A percentile compares a stretch with the other conserved stretches of the same genome.
These are phyloP conservation scores for Golubevia pallescens DNA, from an alignment of 1,284 basidiomycete species.

Conservation along the genomic window DNA sequence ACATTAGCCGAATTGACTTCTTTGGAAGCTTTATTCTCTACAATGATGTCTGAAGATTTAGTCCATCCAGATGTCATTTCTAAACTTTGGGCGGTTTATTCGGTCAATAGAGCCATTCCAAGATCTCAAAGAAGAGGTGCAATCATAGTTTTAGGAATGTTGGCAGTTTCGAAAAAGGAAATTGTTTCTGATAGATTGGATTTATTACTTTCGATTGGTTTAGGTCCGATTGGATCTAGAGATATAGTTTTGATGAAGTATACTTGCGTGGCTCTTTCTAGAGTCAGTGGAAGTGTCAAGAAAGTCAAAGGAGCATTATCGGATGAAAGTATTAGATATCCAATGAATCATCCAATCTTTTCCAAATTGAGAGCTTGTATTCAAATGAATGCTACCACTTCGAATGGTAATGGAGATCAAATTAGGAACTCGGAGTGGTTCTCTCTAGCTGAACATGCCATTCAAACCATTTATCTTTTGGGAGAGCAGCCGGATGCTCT, in stretches of 20 bases:
- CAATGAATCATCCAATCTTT: slow-evolving; percentile 89
- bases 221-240: slow-evolving; percentile 75
- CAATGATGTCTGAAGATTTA: slow-evolving; percentile 83
- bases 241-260: slow-evolving; percentile 90
- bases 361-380: slow-evolving; percentile 70
- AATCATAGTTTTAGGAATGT: slow-evolving; percentile 93
- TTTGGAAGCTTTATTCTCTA: slow-evolving; percentile 92
- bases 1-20: slow-evolving; percentile 94
- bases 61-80: slow-evolving; percentile 83
- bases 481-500: slow-evolving; percentile 90
- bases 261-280: slow-evolving; percentile 89
- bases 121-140: slow-evolving; percentile 85
- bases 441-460: slow-evolving; percentile 90
- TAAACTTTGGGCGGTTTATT: slow-evolving; percentile 93
- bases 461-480: slow-evolving; percentile 93
- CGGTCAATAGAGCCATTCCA: slow-evolving; percentile 67
- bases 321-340: slow-evolving; percentile 83
- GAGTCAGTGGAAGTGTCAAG: slow-evolving; percentile 91
- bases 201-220: slow-evolving; percentile 82
- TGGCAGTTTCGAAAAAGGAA: slow-evolving; percentile 81
- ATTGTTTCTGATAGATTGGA: slow-evolving; percentile 89
- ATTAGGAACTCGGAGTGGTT: slow-evolving; percentile 69
- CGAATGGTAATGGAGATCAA: slow-evolving; percentile 17
- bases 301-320: slow-evolving; percentile 80
- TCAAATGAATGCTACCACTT: slow-evolving; percentile 22